Percentiles rank a stretch among this genome's conserved stretches.
phyloP scores from a whole-genome alignment of 257 asterid species.

The Osmanthus fragrans region DNA sequence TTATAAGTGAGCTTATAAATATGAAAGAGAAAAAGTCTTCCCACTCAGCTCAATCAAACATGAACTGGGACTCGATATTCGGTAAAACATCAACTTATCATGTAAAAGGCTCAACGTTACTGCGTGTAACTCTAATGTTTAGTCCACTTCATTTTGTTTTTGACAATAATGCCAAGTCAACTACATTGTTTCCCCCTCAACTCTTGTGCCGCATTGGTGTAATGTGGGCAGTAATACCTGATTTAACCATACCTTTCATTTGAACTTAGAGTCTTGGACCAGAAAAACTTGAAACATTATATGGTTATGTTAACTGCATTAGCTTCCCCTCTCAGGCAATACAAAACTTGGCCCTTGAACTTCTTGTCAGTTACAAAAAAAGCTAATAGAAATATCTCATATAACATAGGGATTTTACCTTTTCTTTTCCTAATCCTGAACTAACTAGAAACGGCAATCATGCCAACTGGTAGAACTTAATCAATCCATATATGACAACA shows the following conservation, averaged over 20 bases:
- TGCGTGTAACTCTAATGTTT: background rate
- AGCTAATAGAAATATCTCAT: background rate
- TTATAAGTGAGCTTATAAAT: no score
- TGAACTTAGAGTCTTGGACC: background rate
- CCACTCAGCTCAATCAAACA: conserved; percentile 6
- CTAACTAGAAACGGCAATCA: background rate
- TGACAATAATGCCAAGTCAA: conserved; percentile 5
- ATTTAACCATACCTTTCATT: background rate
- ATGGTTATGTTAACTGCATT: background rate
- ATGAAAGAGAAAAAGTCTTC: no score
- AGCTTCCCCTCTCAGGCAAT: conserved; percentile 3
- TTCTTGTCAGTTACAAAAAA: background rate
- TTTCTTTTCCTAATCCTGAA: background rate
- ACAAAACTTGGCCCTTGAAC: background rate
- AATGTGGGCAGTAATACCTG: background rate
- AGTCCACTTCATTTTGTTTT: background rate
- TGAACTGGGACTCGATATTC: background rate
- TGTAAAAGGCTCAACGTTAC: background rate
- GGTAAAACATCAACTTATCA: background rate
- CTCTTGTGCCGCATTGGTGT: conserved; percentile 18
- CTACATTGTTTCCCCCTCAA: conserved; percentile 4
- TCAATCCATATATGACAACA: background rate
- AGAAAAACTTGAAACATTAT: background rate
- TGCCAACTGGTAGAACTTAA: background rate
- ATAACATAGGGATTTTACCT: background rate